phyloP scores from a whole-genome alignment of 208 protist species.

The Leishmania tropica region DNA sequence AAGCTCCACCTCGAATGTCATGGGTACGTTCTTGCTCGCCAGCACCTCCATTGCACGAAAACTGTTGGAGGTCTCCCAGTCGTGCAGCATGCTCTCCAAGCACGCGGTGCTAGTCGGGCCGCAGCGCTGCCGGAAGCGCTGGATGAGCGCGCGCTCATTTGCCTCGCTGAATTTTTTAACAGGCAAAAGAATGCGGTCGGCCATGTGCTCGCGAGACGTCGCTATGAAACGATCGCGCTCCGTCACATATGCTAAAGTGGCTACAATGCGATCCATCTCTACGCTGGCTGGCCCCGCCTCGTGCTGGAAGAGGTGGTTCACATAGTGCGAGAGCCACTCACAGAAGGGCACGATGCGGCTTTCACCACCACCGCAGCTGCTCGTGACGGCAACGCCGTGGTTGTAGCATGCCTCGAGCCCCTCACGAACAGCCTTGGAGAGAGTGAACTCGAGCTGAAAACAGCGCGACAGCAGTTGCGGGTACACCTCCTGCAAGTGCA shows the following conservation, averaged over 20 bases:
- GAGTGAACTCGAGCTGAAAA: conserved; percentile 63
- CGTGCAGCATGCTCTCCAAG: conserved; percentile 89
- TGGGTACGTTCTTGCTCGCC: conserved; percentile 21
- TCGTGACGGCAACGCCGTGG: conserved; percentile 49
- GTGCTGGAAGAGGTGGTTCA: conserved; percentile 73
- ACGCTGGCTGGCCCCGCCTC: conserved; percentile 34
- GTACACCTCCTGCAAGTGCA: conserved; percentile 81
- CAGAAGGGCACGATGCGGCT: conserved; percentile 47
- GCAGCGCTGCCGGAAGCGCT: conserved; percentile 66
- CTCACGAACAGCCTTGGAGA: conserved; percentile 72
- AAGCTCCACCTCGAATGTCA: conserved; percentile 52
- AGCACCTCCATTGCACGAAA: conserved; percentile 58
- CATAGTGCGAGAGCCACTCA: conserved; percentile 80
- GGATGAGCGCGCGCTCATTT: conserved; percentile 69
- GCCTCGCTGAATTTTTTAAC: conserved; percentile 57
- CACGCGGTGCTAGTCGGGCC: conserved; percentile 76
- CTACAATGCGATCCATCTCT: conserved; percentile 66
- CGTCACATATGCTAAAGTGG: conserved; percentile 66
- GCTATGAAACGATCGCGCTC: conserved; percentile 82
- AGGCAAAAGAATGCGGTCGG: conserved; percentile 79
- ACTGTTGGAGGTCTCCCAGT: conserved; percentile 57
- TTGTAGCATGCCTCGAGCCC: conserved; percentile 74
- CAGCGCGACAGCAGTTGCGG: conserved; percentile 50
- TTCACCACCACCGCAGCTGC: conserved; percentile 16
- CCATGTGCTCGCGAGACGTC: conserved; percentile 75